A percentile compares a stretch with the other conserved stretches of the same genome.
phyloP scores from a whole-genome alignment of 2,329 filamentous ascomycete species.

The Sporothrix dimorphospora region DNA sequence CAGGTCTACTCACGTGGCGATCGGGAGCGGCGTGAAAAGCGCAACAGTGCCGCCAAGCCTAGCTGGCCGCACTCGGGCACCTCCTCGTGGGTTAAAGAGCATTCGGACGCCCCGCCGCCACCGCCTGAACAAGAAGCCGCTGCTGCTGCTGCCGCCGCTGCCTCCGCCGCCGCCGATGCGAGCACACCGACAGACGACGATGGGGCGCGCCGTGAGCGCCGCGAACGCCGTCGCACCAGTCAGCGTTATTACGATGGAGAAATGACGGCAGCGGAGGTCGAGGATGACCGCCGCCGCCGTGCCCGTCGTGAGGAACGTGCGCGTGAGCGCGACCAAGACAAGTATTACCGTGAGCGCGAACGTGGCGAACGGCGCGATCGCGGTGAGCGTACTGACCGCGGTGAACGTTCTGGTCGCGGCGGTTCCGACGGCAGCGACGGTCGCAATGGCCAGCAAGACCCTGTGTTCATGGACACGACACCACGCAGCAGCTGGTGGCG shows the following conservation, averaged over 20 bases:
- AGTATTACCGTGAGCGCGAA: conserved; percentile 24
- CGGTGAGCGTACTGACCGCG: conserved; percentile 34
- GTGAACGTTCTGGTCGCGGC: conserved; percentile 34
- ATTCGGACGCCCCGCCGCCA: conserved; percentile 64
- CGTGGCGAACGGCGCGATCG: conserved; percentile 29
- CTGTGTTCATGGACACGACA: conserved; percentile 50
- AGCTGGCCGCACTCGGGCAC: conserved; percentile 67
- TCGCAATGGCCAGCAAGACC: conserved; percentile 47
- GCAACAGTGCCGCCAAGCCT: conserved; percentile 35
- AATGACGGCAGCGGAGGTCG: conserved; percentile 39
- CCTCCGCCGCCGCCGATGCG: conserved; percentile 36
- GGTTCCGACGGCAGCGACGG: conserved; percentile 43
- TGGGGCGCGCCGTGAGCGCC: conserved; percentile 54
- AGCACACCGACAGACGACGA: conserved; percentile 48
- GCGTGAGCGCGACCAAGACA: conserved; percentile 23
- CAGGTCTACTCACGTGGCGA: conserved; percentile 49
- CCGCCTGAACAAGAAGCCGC: conserved; percentile 45
- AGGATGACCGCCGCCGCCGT: conserved; percentile 39
- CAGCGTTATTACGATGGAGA: conserved; percentile 47
- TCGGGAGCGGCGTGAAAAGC: conserved; percentile 41
- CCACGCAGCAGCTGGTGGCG: conserved; percentile 64
- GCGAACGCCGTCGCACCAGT: conserved; percentile 52
- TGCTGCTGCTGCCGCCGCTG: conserved; percentile 17
- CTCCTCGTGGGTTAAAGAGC: conserved; percentile 68
- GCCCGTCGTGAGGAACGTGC: conserved; percentile 40